Percentiles rank a stretch among this genome's conserved stretches.
phyloP scores from a whole-genome alignment of 257 asterid species.

The Solanum habrochaites region DNA sequence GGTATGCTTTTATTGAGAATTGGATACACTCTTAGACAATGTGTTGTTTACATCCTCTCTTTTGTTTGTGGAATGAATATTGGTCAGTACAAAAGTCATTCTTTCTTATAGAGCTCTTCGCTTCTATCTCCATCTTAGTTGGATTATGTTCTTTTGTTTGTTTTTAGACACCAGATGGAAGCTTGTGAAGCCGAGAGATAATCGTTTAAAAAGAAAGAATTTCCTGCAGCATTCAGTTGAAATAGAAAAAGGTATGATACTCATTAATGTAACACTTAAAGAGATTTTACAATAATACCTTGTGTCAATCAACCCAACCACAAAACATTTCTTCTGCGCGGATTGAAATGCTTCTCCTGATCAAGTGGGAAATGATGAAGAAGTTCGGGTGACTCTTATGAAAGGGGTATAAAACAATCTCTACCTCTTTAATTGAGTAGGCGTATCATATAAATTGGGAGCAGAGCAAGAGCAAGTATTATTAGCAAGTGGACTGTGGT shows the following conservation, averaged over 20 bases:
- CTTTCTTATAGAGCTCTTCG: neutral
- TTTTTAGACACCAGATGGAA: slow-evolving; percentile 52
- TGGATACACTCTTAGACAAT: neutral
- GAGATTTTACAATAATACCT: neutral
- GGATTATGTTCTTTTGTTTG: slow-evolving; percentile 2
- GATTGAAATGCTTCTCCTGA: slow-evolving; percentile 85
- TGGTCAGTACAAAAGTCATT: neutral
- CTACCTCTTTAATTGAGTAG: neutral
- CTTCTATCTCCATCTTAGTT: too few species aligned
- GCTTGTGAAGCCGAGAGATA: slow-evolving; percentile 63
- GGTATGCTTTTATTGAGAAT: neutral
- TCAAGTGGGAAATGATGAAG: slow-evolving; percentile 1
- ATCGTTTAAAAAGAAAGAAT: slow-evolving; percentile 59
- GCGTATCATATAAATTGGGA: neutral
- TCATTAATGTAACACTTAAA: neutral
- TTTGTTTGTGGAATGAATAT: neutral
- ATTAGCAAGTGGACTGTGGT: neutral
- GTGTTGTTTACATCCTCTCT: neutral
- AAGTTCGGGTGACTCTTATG: neutral
- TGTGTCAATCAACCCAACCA: neutral
- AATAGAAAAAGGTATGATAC: slow-evolving; percentile 61
- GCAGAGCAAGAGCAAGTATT: neutral
- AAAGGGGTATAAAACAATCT: neutral
- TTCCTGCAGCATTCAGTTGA: slow-evolving; percentile 64
- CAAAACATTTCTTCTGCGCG: slow-evolving; percentile 21